Base-by-base conservation (phyloP, 306 rosid genomes). In the Pterocarpus santalinus region DNA sequence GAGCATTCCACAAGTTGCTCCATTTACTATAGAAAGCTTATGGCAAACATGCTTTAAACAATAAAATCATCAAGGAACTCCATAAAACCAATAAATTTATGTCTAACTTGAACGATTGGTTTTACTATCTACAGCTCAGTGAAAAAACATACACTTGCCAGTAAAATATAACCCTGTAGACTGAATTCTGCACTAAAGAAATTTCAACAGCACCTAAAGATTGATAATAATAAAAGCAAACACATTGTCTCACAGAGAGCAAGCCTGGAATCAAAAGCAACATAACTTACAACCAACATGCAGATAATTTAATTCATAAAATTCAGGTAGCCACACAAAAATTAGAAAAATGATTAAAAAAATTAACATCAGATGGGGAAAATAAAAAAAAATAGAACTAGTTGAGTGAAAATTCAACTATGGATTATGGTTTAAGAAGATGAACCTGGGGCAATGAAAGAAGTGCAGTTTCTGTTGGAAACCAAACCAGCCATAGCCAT, bases 401-500 rank as follows among this genome's bases (percentile, higher is more conserved):
- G 16, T n/a, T 39, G 69, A 64, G 69, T 62, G 73, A 72, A 64
- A 33, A 52, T 1, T 3, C 72, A 71, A 3, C 41, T 22, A 22
- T 22, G 28, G 5, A 43, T 43, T 1, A 15, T 56, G 36, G 39
- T 16, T 9, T 46, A 79, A 53, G 65, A 49, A 60, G 43, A 47
- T 0, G 49, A 83, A 90, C 94, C 85, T 74, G 92, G 80, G 72
- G 80, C 89, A 57, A 82, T 9, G 72, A 88, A 89, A n/a, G 89
- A 90, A 85, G 91, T 83, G 69, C 91, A 89, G 79, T 84, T 80
- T 35, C 89, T 87, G 86, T 82, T 84, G 76, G 95, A 90, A 68
- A 94, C 78, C 34, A 89, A 83, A 87, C 92, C 90, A 34, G 90
- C 88, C 67, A 94, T 79, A 68, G 89, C 94, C 97, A 91, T 84